Conservation (phyloP, 768 basidiomycete species). For the Gelatoporia subvermispora region DNA sequence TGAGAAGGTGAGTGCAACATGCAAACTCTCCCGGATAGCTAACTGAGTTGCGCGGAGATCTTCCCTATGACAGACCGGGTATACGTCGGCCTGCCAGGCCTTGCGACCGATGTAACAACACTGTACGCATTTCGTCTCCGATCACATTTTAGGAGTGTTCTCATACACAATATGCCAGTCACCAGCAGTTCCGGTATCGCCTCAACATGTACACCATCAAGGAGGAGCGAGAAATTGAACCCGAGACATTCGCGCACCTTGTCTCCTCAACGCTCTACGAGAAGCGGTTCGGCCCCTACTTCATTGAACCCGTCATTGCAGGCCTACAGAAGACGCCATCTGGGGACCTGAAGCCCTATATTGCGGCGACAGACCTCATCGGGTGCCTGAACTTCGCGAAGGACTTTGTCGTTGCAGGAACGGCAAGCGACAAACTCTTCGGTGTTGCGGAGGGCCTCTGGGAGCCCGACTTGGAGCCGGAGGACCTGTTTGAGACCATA, state of each 20-base stretch:
- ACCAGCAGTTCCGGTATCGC: slow-evolving; percentile 86
- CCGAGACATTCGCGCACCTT: slow-evolving; percentile 93
- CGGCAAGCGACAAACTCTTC: slow-evolving; percentile 86
- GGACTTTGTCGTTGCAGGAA: slow-evolving; percentile 95
- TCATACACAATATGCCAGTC: slow-evolving; percentile 41
- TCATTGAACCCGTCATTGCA: slow-evolving; percentile 94
- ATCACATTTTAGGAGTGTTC: neutral
- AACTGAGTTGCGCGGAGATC: slow-evolving; percentile 49
- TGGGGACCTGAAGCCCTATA: slow-evolving; percentile 81
- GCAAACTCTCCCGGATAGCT: neutral
- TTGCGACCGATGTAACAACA: slow-evolving; percentile 91
- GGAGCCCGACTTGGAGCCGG: slow-evolving; percentile 95
- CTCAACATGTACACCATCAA: slow-evolving; percentile 99
- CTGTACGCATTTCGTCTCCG: slow-evolving; percentile 43
- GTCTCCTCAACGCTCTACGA: slow-evolving; percentile 95
- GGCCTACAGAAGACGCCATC: slow-evolving; percentile 74
- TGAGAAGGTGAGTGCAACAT: slow-evolving; percentile 66
- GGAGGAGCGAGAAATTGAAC: slow-evolving; percentile 94
- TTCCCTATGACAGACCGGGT: slow-evolving; percentile 92
- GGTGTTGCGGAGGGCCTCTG: slow-evolving; percentile 98
- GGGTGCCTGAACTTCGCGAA: slow-evolving; percentile 92
- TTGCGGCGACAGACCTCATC: slow-evolving; percentile 91
- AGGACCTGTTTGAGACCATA: slow-evolving; percentile 98
- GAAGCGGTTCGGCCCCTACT: slow-evolving; percentile 93
- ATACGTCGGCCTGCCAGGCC: slow-evolving; percentile 86